Percentiles rank a stretch among this genome's conserved stretches.
Evolutionary conservation across 2,329 filamentous ascomycete species (phyloP).

Genomic region (Passalora sequoiae): DNA sequence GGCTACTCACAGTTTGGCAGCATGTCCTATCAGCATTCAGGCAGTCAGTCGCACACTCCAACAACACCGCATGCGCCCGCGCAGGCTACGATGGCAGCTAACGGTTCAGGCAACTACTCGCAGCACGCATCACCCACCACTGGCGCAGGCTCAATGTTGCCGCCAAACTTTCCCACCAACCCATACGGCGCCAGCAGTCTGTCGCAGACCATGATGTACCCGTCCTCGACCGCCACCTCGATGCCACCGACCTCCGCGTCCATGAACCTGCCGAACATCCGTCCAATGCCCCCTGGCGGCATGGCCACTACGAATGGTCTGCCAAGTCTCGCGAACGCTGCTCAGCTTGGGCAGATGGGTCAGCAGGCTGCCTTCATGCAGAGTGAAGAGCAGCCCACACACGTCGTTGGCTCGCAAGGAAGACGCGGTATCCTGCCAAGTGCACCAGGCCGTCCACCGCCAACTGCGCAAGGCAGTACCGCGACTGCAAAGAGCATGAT

Average conservation of each 20-base stretch:
- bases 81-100: conserved; percentile 28
- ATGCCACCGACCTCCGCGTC: conserved; percentile 24
- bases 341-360: conserved; percentile 26
- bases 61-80: conserved; percentile 33
- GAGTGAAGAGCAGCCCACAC: conserved; percentile 58
- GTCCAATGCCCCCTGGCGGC: conserved; percentile 39
- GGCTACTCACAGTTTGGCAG: conserved; percentile 32
- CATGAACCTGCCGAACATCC: conserved; percentile 36
- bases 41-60: conserved; percentile 31
- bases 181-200: conserved; percentile 23
- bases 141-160: conserved; percentile 31
- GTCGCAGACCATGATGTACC: conserved; percentile 30
- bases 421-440: conserved; percentile 87
- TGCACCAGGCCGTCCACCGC: conserved; percentile 76
- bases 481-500: conserved; percentile 67
- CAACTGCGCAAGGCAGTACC: conserved; percentile 62
- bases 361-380: conserved; percentile 35
- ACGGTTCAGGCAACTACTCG: conserved; percentile 27
- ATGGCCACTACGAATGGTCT: conserved; percentile 32
- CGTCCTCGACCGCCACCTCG: conserved; percentile 30
- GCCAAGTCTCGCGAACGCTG: conserved; percentile 34
- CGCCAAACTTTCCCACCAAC: conserved; percentile 30
- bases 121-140: conserved; percentile 28
- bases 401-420: conserved; percentile 92
- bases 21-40: conserved; percentile 31